Percentiles rank a stretch among this genome's conserved stretches.
Conservation (phyloP, 495 filamentous ascomycete species). For the Trichoderma parareesei region DNA sequence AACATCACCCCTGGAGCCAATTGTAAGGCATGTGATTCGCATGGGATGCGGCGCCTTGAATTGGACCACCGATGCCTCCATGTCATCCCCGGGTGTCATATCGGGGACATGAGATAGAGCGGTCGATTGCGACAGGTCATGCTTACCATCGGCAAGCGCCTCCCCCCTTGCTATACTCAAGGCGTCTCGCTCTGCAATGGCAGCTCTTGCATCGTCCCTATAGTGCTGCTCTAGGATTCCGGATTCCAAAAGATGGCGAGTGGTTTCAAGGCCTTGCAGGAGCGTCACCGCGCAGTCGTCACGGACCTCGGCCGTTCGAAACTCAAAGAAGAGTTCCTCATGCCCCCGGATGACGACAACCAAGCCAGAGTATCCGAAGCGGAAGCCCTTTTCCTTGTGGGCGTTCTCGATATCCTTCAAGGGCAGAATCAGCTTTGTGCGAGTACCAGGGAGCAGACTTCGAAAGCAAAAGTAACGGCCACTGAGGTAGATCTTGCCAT, state of each 20-base stretch:
- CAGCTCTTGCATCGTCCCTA: slow-evolving; percentile 62
- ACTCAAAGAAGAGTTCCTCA: slow-evolving; percentile 97
- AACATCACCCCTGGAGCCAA: slow-evolving; percentile 91
- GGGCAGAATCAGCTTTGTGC: slow-evolving; percentile 88
- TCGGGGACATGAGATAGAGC: slow-evolving; percentile 51
- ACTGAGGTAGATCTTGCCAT: slow-evolving; percentile 95
- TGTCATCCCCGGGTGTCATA: slow-evolving; percentile 78
- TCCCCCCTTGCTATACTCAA: slow-evolving; percentile 68
- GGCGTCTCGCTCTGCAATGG: slow-evolving; percentile 73
- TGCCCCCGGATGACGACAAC: slow-evolving; percentile 89
- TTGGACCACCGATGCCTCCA: slow-evolving; percentile 82
- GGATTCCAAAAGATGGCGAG: slow-evolving; percentile 64
- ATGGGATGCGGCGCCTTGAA: slow-evolving; percentile 83
- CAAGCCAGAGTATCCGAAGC: slow-evolving; percentile 84
- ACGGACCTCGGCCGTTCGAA: slow-evolving; percentile 61
- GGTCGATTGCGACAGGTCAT: slow-evolving; percentile 46
- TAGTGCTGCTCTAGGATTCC: slow-evolving; percentile 61
- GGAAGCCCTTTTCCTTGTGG: slow-evolving; percentile 90
- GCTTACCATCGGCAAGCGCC: slow-evolving; percentile 44
- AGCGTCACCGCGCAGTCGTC: slow-evolving; percentile 86
- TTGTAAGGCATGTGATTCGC: slow-evolving; percentile 88
- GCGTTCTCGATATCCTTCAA: slow-evolving; percentile 90
- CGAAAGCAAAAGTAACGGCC: slow-evolving; percentile 89
- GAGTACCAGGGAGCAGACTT: slow-evolving; percentile 79
- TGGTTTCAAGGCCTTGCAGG: slow-evolving; percentile 63